Percentiles rank a stretch among this genome's conserved stretches.
These are phyloP conservation scores for Solanum hybrid DNA, from an alignment of 305 asterid genomes.

Conservation along the genomic window DNA sequence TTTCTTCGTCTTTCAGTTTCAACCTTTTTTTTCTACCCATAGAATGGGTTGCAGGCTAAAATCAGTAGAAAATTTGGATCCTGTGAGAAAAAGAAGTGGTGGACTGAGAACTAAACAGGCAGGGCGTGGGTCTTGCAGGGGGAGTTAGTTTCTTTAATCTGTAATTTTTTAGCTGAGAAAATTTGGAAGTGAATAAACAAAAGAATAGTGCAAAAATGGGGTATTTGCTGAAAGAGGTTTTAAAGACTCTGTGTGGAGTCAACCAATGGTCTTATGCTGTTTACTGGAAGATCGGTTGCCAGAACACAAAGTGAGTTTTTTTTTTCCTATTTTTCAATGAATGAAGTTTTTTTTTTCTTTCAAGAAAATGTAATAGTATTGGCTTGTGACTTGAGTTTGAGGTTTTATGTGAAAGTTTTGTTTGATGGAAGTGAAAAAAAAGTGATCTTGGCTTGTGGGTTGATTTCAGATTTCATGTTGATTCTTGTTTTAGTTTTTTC, in stretches of 20 bases:
- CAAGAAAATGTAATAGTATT: not conserved
- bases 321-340: not conserved
- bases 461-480: not conserved
- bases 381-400: not conserved
- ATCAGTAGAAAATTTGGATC: slow-evolving; percentile 65
- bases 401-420: not conserved
- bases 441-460: not conserved
- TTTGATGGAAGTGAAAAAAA: not conserved
- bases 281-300: slow-evolving; percentile 94
- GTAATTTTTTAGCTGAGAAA: not conserved
- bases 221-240: slow-evolving; percentile 81
- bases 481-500: not conserved
- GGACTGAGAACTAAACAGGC: slow-evolving; percentile 98
- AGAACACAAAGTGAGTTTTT: slow-evolving; percentile 73
- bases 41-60: slow-evolving; percentile 53
- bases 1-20: not conserved
- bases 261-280: slow-evolving; percentile 95
- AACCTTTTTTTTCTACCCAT: slow-evolving; percentile 5
- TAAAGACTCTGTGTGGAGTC: slow-evolving; percentile 95
- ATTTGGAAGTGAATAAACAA: not conserved
- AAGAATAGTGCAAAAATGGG: slow-evolving; percentile 43
- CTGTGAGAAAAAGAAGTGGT: slow-evolving; percentile 83
- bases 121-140: slow-evolving; percentile 96
- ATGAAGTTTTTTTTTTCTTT: not conserved
- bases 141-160: slow-evolving; percentile 55